Percentiles rank a stretch among this genome's conserved stretches.
phyloP scores from a whole-genome alignment of 257 asterid species.

The Scutellaria barbata region DNA sequence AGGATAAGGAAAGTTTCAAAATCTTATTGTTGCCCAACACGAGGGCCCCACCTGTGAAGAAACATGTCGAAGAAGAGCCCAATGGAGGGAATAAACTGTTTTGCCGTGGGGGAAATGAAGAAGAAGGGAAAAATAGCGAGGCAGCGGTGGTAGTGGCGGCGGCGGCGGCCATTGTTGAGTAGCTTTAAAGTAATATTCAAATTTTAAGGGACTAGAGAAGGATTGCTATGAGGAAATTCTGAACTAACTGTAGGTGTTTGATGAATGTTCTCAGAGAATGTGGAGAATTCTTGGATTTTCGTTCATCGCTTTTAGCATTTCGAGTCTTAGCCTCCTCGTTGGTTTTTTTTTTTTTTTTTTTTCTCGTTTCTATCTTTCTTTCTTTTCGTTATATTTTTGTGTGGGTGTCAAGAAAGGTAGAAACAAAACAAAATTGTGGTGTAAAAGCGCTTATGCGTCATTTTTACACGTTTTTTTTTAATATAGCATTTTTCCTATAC shows the following conservation, averaged over 20 bases:
- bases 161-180: constrained; percentile 43
- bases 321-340: constrained; percentile 27
- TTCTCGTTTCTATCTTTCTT: not conserved
- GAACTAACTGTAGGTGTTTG: constrained; percentile 38
- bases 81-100: constrained; percentile 38
- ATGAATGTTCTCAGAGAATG: constrained; percentile 43
- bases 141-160: constrained; percentile 45
- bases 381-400: not conserved
- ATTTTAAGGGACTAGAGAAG: not conserved
- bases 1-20: constrained; percentile 50
- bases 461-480: constrained; percentile 21
- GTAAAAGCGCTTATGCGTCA: constrained; percentile 38
- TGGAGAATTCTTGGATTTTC: constrained; percentile 35
- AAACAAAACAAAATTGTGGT: constrained; percentile 27
- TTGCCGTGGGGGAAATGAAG: constrained; percentile 39
- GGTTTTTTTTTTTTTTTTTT: not conserved
- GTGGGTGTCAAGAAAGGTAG: constrained; percentile 41
- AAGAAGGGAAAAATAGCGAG: constrained; percentile 49
- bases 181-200: constrained; percentile 12
- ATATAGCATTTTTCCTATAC: too few relatives aligned
- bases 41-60: constrained; percentile 55
- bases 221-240: not conserved
- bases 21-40: constrained; percentile 49
- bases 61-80: constrained; percentile 59
- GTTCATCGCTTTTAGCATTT: constrained; percentile 33